These are phyloP conservation scores for Luzula sylvatica DNA, from an alignment of 176 grass and related monocot species.

Conservation along the genomic window DNA sequence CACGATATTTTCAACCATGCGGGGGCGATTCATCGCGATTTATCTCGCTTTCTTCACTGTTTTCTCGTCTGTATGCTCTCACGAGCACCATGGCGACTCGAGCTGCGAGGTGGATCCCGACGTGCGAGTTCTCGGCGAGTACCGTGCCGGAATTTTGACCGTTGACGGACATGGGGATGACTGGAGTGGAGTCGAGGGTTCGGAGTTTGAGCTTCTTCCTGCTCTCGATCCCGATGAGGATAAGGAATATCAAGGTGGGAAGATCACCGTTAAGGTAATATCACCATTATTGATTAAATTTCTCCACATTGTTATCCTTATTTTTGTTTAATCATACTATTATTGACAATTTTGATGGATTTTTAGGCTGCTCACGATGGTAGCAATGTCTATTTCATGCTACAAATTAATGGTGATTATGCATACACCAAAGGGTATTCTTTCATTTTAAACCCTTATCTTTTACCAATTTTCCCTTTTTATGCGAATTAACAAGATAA, in stretches of 20 bases:
- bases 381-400: slow-evolving; percentile 71
- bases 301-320: too few species aligned
- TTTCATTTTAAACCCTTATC: slow-evolving; percentile 10
- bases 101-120: slow-evolving; percentile 42
- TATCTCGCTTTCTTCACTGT: slow-evolving; percentile 18
- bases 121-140: slow-evolving; percentile 59
- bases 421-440: slow-evolving; percentile 76
- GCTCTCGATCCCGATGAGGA: slow-evolving; percentile 85
- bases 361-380: slow-evolving; percentile 94
- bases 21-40: slow-evolving; percentile 20
- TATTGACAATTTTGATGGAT: slow-evolving; percentile 28
- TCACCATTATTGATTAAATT: too few species aligned
- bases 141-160: slow-evolving; percentile 56
- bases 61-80: slow-evolving; percentile 19
- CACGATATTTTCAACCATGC: background rate
- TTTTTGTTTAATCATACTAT: background rate
- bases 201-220: slow-evolving; percentile 64
- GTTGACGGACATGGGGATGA: slow-evolving; percentile 64
- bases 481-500: too few species aligned
- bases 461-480: background rate
- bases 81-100: slow-evolving; percentile 68
- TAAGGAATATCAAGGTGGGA: slow-evolving; percentile 63
- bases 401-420: slow-evolving; percentile 82
- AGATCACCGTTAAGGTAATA: slow-evolving; percentile 63
- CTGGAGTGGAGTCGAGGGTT: slow-evolving; percentile 68